phyloP scores from a whole-genome alignment of 2,329 filamentous ascomycete genomes.

The Gaeumannomyces sp. region DNA sequence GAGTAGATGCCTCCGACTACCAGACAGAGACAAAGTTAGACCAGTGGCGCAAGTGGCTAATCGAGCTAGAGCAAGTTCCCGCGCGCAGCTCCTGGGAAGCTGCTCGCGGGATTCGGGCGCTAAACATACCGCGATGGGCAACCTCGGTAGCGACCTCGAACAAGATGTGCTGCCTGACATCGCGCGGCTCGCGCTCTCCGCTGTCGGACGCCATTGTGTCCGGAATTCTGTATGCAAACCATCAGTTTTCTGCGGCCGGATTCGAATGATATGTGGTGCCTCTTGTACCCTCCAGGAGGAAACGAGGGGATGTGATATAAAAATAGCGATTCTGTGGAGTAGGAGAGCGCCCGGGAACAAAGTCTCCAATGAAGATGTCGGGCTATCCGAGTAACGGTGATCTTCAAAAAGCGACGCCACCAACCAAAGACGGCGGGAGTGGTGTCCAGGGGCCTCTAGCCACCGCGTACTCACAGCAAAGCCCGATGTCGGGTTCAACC shows the following conservation, averaged over 20 bases:
- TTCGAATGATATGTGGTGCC: not conserved
- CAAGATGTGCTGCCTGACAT: slow-evolving; percentile 91
- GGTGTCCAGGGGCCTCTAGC: no score
- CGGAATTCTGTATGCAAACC: slow-evolving; percentile 7
- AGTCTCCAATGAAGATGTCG: not conserved
- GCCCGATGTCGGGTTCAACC: not conserved
- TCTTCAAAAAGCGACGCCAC: no score
- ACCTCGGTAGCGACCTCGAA: slow-evolving; percentile 98
- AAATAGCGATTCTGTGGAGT: not conserved
- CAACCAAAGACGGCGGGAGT: no score
- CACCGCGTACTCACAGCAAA: not conserved
- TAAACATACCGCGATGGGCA: slow-evolving; percentile 75
- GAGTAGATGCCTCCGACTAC: slow-evolving; percentile 97
- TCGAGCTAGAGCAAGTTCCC: not conserved
- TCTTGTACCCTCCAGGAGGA: not conserved
- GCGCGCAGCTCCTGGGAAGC: slow-evolving; percentile 7
- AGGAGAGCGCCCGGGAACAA: not conserved
- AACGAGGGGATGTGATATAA: not conserved
- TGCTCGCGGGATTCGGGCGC: slow-evolving; percentile 1
- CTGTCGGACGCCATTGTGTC: slow-evolving; percentile 39
- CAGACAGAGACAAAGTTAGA: slow-evolving; percentile 16
- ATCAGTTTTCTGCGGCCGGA: slow-evolving; percentile 7
- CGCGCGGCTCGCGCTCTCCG: slow-evolving; percentile 43
- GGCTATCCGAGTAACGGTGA: not conserved
- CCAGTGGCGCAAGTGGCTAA: not conserved